These are phyloP conservation scores for Tephrocybe sp. DNA, from an alignment of 768 basidiomycete species.

Conservation along the genomic window DNA sequence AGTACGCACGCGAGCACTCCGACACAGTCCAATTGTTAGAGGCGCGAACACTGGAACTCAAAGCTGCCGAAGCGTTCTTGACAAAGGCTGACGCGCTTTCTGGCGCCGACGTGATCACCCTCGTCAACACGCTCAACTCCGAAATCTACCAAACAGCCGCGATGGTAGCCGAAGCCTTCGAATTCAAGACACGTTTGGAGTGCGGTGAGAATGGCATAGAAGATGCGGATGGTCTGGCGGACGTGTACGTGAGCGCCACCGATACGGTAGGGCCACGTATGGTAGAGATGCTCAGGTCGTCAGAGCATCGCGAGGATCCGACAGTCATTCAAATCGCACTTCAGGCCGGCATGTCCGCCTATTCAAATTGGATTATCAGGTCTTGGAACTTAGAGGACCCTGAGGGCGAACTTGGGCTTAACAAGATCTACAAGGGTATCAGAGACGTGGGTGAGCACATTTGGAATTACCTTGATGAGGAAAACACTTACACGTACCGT, in stretches of 20 bases:
- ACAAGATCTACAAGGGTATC: slow-evolving; percentile 31
- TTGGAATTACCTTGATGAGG: background rate
- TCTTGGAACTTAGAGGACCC: slow-evolving; percentile 54
- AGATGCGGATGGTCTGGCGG: slow-evolving; percentile 20
- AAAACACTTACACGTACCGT: background rate
- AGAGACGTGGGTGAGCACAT: slow-evolving; percentile 32
- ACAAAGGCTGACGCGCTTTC: slow-evolving; percentile 42
- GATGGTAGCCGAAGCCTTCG: slow-evolving; percentile 43
- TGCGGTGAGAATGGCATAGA: background rate
- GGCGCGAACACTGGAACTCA: slow-evolving; percentile 32
- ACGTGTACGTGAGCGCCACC: slow-evolving; percentile 26
- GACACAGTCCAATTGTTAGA: slow-evolving; percentile 19
- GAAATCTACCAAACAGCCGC: slow-evolving; percentile 50
- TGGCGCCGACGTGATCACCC: slow-evolving; percentile 40
- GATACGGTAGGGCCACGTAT: slow-evolving; percentile 32
- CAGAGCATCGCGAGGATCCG: slow-evolving; percentile 40
- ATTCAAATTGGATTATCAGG: slow-evolving; percentile 48
- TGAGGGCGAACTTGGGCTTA: slow-evolving; percentile 45
- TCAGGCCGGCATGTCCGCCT: slow-evolving; percentile 44
- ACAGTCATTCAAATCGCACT: slow-evolving; percentile 44
- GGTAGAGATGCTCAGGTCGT: slow-evolving; percentile 36
- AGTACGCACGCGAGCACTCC: slow-evolving; percentile 12
- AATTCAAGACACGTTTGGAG: slow-evolving; percentile 14
- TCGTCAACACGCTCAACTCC: slow-evolving; percentile 46
- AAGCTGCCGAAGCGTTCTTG: slow-evolving; percentile 45